Percentiles rank a stretch among this genome's conserved stretches.
Conservation (phyloP, 116 monocot species). For the Iris pallida region DNA sequence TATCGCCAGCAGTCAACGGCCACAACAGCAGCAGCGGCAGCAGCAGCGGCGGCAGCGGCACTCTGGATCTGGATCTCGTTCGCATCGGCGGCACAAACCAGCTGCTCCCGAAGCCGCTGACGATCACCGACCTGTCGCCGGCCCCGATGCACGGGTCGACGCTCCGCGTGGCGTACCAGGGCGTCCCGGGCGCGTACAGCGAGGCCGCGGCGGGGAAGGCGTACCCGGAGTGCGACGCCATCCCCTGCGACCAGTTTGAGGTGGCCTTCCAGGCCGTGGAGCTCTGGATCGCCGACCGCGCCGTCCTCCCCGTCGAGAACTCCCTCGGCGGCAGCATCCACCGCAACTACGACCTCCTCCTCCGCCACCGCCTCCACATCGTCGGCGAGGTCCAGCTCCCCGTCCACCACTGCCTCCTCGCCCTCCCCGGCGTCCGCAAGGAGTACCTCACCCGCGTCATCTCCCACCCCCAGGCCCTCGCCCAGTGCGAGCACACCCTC, state of each 20-base stretch:
- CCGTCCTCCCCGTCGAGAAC: conserved; percentile 74
- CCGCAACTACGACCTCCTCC: conserved; percentile 73
- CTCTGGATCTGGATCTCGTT: conserved; percentile 14
- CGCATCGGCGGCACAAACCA: not conserved
- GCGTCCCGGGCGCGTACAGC: conserved; percentile 75
- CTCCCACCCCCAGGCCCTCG: conserved; percentile 66
- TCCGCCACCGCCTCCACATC: conserved; percentile 73
- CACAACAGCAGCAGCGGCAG: not conserved
- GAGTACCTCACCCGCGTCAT: conserved; percentile 51
- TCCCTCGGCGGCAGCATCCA: conserved; percentile 87
- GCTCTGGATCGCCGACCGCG: conserved; percentile 81
- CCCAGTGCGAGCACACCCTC: conserved; percentile 72
- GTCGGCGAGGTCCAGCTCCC: conserved; percentile 79
- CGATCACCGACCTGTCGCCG: conserved; percentile 36
- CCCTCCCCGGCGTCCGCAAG: conserved; percentile 45
- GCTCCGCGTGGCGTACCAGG: conserved; percentile 76
- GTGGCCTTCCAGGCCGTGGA: conserved; percentile 79
- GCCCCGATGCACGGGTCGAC: conserved; percentile 63
- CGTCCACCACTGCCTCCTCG: conserved; percentile 76
- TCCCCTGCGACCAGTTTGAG: conserved; percentile 85
- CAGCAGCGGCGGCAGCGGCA: not conserved
- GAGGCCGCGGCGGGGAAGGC: conserved; percentile 79
- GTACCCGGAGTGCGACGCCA: conserved; percentile 70
- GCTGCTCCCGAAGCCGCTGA: conserved; percentile 15
- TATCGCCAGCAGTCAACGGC: not conserved